A percentile compares a stretch with the other conserved stretches of the same genome.
Evolutionary conservation across 768 basidiomycete genomes (phyloP).

Genomic region (Boletus speciosus): DNA sequence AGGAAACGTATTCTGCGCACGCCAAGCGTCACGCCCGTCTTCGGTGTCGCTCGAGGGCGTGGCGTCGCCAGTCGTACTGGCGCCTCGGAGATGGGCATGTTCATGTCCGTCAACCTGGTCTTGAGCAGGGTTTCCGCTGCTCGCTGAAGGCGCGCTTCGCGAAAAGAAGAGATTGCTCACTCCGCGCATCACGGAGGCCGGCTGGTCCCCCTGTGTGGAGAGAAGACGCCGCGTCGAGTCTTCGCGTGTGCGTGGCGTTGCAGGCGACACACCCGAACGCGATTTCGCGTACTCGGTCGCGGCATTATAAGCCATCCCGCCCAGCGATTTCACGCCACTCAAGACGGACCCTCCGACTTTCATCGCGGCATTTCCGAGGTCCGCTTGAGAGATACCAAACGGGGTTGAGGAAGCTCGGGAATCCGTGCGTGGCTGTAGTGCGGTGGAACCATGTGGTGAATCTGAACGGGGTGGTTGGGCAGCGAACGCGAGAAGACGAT

Average conservation of each 20-base stretch:
- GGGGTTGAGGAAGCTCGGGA: slow-evolving; percentile 23
- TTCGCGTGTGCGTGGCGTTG: slow-evolving; percentile 2
- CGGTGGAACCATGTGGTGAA: slow-evolving; percentile 14
- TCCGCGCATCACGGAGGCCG: slow-evolving; percentile 24
- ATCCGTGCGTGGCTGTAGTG: slow-evolving; percentile 22
- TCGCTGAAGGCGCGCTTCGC: slow-evolving; percentile 56
- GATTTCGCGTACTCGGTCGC: slow-evolving; percentile 40
- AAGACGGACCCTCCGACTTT: slow-evolving; percentile 61
- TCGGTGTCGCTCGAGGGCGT: slow-evolving; percentile 14
- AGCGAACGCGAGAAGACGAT: slow-evolving; percentile 62
- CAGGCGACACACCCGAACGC: slow-evolving; percentile 15
- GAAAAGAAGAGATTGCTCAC: slow-evolving; percentile 49
- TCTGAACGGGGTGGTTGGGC: slow-evolving; percentile 32
- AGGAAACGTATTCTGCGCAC: slow-evolving; percentile 11
- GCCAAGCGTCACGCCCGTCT: slow-evolving; percentile 7
- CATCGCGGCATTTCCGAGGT: slow-evolving; percentile 52
- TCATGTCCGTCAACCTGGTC: slow-evolving; percentile 6
- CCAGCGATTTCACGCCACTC: slow-evolving; percentile 60
- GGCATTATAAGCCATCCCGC: slow-evolving; percentile 57
- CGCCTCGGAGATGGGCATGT: slow-evolving; percentile 15
- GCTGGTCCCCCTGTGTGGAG: slow-evolving; percentile 20
- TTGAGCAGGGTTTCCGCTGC: slow-evolving; percentile 10
- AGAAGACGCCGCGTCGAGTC: slow-evolving; percentile 16
- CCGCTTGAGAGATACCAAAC: slow-evolving; percentile 42
- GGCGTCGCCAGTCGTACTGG: slow-evolving; percentile 3